Evolutionary conservation across 345 rosid genomes (phyloP), one percentile per base, ranked within the genome.

Genomic region (Camelina laxa): DNA sequence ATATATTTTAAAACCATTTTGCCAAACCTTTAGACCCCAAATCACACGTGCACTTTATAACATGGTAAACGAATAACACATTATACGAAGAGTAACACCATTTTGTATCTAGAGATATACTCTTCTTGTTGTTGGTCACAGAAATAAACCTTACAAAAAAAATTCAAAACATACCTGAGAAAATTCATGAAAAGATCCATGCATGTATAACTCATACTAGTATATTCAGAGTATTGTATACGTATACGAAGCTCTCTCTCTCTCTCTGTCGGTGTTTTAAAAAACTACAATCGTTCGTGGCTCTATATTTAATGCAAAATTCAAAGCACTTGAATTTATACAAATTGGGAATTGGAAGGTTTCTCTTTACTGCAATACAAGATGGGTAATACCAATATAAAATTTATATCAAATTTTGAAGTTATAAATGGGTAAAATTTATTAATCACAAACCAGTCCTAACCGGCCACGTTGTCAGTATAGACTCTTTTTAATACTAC

Each of bases 311-410:
- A 70, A 76, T 76, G 80, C 65, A 59, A 69, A 35, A 62, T 62
- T 22, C 30, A 74, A 76, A 68, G 80, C 71, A 76, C 80, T 76
- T 77, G 60, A 70, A 76, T 30, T 65, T 65, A 70, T 65, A 77
- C 67, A 38, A 56, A 56, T 58, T 70, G 80, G 80, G 80, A 77
- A 70, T 48, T 57, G 80, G 61, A 65, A 65, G 66, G 47, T 24
- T 45, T 70, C 71, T 61, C 75, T 75, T 75, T 53, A 61, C 60
- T 76, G 71, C 75, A 55, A 76, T 61, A 57, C 80, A 70, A 63
- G 60, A 76, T 70, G 75, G 80, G 75, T 64, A 48, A 64, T 47
- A 56, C 5, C 30, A 76, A 64, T 76, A 76, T 62, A 2, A 55
- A 42, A 54, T 35, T 38, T 59, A 10, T 74, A 17, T 14, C 22